Conservation (phyloP, 768 basidiomycete genomes). For the Lactarius akahatsu region DNA sequence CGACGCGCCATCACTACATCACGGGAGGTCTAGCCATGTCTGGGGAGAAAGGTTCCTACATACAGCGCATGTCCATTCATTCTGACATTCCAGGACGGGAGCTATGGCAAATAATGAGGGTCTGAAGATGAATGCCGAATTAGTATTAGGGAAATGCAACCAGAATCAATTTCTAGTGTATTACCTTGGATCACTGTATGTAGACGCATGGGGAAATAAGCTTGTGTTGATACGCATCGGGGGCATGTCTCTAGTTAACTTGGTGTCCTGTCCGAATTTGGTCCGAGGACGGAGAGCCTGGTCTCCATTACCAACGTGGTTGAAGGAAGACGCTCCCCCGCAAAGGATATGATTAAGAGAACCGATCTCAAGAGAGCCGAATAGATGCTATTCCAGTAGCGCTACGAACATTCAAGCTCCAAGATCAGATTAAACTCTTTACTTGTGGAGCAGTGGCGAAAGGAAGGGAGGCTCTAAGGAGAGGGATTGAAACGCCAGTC, state of each 20-base stretch:
- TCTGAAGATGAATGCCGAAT: neutral
- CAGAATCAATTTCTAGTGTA: neutral
- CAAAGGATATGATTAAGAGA: neutral
- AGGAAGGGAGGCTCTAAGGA: neutral
- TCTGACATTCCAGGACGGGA: neutral
- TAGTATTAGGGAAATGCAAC: neutral
- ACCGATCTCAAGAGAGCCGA: neutral
- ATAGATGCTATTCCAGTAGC: neutral
- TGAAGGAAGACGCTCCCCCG: neutral
- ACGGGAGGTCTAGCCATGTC: too few species aligned
- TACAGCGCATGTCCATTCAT: neutral
- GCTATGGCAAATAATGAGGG: neutral
- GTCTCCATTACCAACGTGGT: neutral
- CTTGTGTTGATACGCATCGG: neutral
- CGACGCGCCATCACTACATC: neutral
- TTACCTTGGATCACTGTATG: neutral
- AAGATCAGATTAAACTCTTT: neutral
- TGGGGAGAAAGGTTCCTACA: neutral
- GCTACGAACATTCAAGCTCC: neutral
- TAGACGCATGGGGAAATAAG: neutral
- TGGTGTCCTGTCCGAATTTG: neutral
- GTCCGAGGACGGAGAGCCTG: neutral
- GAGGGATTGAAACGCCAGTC: neutral
- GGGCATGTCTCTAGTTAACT: neutral
- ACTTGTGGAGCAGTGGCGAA: neutral